Evolutionary conservation across 495 filamentous ascomycete species (phyloP).

Genomic region (Penicillium mononematosum): DNA sequence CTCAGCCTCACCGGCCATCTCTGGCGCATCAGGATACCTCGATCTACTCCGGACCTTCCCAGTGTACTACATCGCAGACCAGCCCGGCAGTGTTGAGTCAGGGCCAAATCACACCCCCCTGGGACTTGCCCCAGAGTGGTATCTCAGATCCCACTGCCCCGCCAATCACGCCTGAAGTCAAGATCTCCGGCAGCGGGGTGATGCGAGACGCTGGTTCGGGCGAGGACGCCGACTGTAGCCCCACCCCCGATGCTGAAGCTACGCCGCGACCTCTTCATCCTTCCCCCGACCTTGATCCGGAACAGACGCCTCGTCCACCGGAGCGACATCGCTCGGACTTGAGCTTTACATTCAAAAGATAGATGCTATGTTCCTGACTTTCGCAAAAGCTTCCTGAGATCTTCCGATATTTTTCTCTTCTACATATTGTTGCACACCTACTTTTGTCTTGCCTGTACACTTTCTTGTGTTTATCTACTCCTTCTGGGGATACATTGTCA

Average conservation of each 20-base stretch:
- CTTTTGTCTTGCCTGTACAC: conserved; percentile 22
- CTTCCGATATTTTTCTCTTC: conserved; percentile 11
- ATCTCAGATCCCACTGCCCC: not conserved
- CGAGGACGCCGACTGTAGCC: conserved; percentile 25
- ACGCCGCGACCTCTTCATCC: conserved; percentile 43
- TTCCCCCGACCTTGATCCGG: conserved; percentile 48
- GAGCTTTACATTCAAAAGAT: conserved; percentile 16
- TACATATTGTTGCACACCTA: conserved; percentile 17
- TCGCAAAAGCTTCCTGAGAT: not conserved
- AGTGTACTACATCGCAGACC: conserved; percentile 4
- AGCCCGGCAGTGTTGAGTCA: conserved; percentile 10
- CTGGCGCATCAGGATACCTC: conserved; percentile 26
- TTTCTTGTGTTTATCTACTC: conserved; percentile 17
- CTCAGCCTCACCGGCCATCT: conserved; percentile 24
- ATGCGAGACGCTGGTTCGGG: conserved; percentile 21
- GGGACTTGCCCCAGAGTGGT: conserved; percentile 16
- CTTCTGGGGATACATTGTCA: conserved; percentile 11
- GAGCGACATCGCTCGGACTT: conserved; percentile 63
- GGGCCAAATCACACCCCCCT: conserved; percentile 41
- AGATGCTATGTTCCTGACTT: not conserved
- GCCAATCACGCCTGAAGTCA: conserved; percentile 35
- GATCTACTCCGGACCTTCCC: conserved; percentile 24
- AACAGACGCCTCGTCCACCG: conserved; percentile 68
- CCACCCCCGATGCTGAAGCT: conserved; percentile 37
- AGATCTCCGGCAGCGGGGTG: conserved; percentile 12